Evolutionary conservation across 2,329 filamentous ascomycete genomes (phyloP), one percentile per base, ranked within the genome.

Genomic region (Pseudocercospora eumusae): DNA sequence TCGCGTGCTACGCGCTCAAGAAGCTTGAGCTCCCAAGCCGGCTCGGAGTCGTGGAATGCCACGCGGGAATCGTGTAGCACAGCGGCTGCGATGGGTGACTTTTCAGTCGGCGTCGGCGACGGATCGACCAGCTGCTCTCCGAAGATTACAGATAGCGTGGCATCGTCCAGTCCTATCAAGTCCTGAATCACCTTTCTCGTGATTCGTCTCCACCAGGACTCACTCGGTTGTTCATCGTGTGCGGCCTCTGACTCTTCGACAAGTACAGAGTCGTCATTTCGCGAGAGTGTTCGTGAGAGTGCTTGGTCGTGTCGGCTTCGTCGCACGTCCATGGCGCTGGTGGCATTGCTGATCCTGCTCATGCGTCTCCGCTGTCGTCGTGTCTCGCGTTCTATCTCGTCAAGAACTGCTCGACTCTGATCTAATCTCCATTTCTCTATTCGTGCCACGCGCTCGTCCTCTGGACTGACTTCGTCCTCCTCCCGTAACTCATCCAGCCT

Each of bases 341-440:
- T 66, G 6, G 64, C 62, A 25, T 61, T 62, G 63, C 83, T 86
- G 49, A 80, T 80, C 68, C 86, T 80, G 7, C 86, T 88, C 74
- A 86, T 84, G 31, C 88, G 83, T 61, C 89, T 84, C 61, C 89
- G 83, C 50, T 72, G 64, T 40, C 80, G 71, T 59, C 86, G 82
- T 3, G 92, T 96, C 77, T 96, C 92, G 64, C 86, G 88, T 75
- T 96, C 90, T 53, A 98, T 93, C 76, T 97, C 92, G 60, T 96
- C 90, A 33, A 97, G 76, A 27, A 99, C 80, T 10, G 91, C 86
- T 62, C 86, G 86, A 75, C 92, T 96, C 75, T 99, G 93, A 72
- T 98, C 93, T 72, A 96, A 78, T 60, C 93, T 86, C 95, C 95
- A 99, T 56, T 86, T 85, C 76, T 98, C 93, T 73, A 99, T 96